Evolutionary conservation across 1,284 basidiomycete genomes (phyloP).

Genomic region (Ganoderma resinaceum): DNA sequence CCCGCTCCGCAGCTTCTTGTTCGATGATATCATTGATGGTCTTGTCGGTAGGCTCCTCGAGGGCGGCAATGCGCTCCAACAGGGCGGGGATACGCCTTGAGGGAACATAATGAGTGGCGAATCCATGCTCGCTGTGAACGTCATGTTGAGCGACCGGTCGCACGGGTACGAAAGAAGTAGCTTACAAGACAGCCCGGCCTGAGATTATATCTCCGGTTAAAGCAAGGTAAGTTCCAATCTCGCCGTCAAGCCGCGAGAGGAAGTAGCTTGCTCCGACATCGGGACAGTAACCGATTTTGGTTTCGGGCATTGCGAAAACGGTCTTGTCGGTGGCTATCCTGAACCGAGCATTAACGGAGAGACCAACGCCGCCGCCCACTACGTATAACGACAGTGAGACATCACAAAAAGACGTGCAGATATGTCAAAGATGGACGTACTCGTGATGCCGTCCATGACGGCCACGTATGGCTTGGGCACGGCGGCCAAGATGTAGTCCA

Average conservation of each 20-base stretch:
- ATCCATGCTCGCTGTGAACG: constrained; percentile 77
- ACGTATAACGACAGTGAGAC: constrained; percentile 13
- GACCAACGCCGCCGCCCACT: constrained; percentile 98
- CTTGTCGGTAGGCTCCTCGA: constrained; percentile 59
- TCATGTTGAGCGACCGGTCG: constrained; percentile 13
- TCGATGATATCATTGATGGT: constrained; percentile 70
- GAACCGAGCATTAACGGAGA: constrained; percentile 89
- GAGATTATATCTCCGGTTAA: constrained; percentile 80
- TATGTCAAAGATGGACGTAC: constrained; percentile 53
- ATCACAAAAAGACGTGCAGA: background rate
- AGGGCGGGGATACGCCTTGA: constrained; percentile 77
- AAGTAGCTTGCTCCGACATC: constrained; percentile 95
- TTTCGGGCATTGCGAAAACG: constrained; percentile 96
- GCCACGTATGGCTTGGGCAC: constrained; percentile 89
- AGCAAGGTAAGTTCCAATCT: constrained; percentile 93
- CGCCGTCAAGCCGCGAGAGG: constrained; percentile 90
- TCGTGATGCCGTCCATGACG: constrained; percentile 91
- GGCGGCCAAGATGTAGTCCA: constrained; percentile 87
- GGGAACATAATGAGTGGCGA: constrained; percentile 91
- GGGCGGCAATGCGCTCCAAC: constrained; percentile 62
- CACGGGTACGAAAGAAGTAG: constrained; percentile 26
- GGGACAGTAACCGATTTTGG: constrained; percentile 89
- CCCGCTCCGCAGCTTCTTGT: constrained; percentile 67
- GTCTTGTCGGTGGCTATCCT: constrained; percentile 96
- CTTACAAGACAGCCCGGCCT: constrained; percentile 88